Percentiles rank a stretch among this genome's conserved stretches.
phyloP scores from a whole-genome alignment of 2,329 filamentous ascomycete genomes.

The Rachicladosporium sp. region DNA sequence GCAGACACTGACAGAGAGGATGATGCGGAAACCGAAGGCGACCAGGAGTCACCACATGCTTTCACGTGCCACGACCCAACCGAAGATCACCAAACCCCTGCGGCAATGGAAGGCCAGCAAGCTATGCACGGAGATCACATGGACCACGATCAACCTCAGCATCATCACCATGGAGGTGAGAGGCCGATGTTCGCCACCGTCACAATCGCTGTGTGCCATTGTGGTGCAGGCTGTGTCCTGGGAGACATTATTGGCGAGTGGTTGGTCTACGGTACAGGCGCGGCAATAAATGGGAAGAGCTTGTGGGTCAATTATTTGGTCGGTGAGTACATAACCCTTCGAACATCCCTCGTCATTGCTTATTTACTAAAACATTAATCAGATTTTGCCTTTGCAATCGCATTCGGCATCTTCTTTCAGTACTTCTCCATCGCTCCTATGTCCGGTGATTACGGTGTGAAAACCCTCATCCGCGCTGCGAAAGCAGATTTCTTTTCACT shows the following conservation, averaged over 20 bases:
- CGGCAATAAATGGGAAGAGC: slow-evolving; percentile 10
- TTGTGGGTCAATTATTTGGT: slow-evolving; percentile 12
- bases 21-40: too few relatives aligned
- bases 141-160: too few relatives aligned
- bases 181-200: slow-evolving; percentile 17
- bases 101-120: too few relatives aligned
- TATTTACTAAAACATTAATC: slow-evolving; percentile 3
- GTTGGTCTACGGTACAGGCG: slow-evolving; percentile 20
- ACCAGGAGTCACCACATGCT: too few relatives aligned
- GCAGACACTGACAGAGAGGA: too few relatives aligned
- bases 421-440: slow-evolving; percentile 25
- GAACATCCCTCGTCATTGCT: neutral
- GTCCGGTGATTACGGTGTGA: slow-evolving; percentile 17
- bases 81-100: too few relatives aligned
- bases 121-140: neutral
- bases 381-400: slow-evolving; percentile 20
- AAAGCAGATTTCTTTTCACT: slow-evolving; percentile 21
- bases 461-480: slow-evolving; percentile 14
- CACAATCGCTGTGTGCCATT: slow-evolving; percentile 20
- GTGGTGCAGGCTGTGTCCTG: slow-evolving; percentile 22
- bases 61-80: too few relatives aligned
- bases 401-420: slow-evolving; percentile 21
- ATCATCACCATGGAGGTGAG: slow-evolving; percentile 5
- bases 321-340: too few relatives aligned
- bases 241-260: slow-evolving; percentile 24